Conservation (phyloP, 2,329 filamentous ascomycete species). For the Aspergillus viridinutans region DNA sequence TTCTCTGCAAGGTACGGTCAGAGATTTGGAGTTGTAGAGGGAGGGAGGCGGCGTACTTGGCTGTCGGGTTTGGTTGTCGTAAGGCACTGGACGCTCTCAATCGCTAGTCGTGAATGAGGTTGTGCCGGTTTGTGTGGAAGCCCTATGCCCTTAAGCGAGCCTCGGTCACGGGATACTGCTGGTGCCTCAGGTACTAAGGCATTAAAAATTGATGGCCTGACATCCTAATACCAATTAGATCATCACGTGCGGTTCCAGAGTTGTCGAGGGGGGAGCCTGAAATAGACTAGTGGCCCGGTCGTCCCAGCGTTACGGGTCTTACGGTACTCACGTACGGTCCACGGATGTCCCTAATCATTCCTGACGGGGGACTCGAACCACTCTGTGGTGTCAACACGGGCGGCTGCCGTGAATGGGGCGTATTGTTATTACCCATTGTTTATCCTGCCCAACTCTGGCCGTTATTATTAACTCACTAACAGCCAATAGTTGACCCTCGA, state of each 20-base stretch:
- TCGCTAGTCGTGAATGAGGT: constrained; percentile 25
- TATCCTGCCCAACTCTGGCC: neutral
- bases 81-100: constrained; percentile 33
- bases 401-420: neutral
- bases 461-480: constrained; percentile 1
- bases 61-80: constrained; percentile 38
- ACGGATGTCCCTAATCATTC: neutral
- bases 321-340: constrained; percentile 7
- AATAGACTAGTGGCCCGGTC: constrained; percentile 18
- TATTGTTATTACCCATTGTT: neutral
- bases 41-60: constrained; percentile 34
- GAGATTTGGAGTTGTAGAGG: constrained; percentile 21
- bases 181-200: constrained; percentile 9
- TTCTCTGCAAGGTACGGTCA: constrained; percentile 34
- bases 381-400: neutral
- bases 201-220: constrained; percentile 6
- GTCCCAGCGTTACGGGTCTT: constrained; percentile 18
- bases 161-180: constrained; percentile 21
- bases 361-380: neutral
- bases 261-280: neutral
- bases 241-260: constrained; percentile 8
- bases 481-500: constrained; percentile 18
- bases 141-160: constrained; percentile 40
- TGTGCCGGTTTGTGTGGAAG: constrained; percentile 35
- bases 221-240: constrained; percentile 8